Conservation (phyloP, 1,139 yeast genomes). For the Taiozyma sp. region DNA sequence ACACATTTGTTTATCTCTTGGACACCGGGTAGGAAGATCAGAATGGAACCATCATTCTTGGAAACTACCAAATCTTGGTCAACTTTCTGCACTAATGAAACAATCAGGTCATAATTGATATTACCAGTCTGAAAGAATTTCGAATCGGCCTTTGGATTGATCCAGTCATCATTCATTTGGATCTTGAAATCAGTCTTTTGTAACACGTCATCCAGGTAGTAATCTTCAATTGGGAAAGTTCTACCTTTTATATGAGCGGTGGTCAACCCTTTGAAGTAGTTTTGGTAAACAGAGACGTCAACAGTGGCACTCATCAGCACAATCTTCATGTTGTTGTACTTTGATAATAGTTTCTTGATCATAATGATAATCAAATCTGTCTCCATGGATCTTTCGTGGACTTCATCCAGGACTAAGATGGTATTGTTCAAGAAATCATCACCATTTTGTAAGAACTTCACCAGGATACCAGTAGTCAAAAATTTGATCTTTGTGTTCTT, state of each 20-base stretch:
- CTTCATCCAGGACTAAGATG: conserved; percentile 79
- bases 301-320: conserved; percentile 95
- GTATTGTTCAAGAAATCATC: conserved; percentile 44
- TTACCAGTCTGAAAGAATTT: conserved; percentile 58
- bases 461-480: conserved; percentile 88
- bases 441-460: conserved; percentile 73
- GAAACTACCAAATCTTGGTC: conserved; percentile 40
- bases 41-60: conserved; percentile 62
- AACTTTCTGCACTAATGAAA: conserved; percentile 48
- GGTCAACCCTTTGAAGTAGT: conserved; percentile 48
- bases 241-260: conserved; percentile 84
- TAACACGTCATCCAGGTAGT: conserved; percentile 64
- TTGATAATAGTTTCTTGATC: conserved; percentile 52
- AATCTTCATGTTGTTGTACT: conserved; percentile 50
- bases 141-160: conserved; percentile 60
- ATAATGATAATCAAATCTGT: conserved; percentile 81
- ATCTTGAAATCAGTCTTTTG: conserved; percentile 50
- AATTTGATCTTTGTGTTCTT: conserved; percentile 67
- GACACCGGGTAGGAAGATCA: conserved; percentile 87
- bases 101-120: conserved; percentile 70
- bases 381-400: conserved; percentile 91
- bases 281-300: conserved; percentile 60
- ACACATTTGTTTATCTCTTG: conserved; percentile 75
- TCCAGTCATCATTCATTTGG: conserved; percentile 26
- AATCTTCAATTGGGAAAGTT: conserved; percentile 84